A percentile compares a stretch with the other conserved stretches of the same genome.
phyloP scores from a whole-genome alignment of 495 filamentous ascomycete species.

The Tuber calosporum region DNA sequence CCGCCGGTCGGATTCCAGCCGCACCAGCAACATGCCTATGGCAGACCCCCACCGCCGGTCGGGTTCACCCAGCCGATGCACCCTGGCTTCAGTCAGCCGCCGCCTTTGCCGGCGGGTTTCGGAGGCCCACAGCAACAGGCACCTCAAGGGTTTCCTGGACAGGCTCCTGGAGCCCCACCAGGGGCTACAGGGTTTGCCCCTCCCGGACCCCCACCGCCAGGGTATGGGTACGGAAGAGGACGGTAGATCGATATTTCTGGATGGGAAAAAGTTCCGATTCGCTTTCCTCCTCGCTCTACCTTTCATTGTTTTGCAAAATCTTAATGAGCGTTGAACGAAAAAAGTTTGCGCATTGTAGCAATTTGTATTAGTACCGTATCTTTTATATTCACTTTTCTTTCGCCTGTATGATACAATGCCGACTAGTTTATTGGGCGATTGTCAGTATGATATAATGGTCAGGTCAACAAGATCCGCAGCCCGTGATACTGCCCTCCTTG shows the following conservation, averaged over 20 bases:
- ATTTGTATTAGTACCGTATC: not conserved
- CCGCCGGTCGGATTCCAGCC: slow-evolving; percentile 37
- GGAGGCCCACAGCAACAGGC: slow-evolving; percentile 23
- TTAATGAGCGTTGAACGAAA: not conserved
- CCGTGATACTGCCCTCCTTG: not conserved
- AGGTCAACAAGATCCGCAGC: not conserved
- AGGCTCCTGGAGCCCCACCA: slow-evolving; percentile 33
- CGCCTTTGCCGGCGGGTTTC: slow-evolving; percentile 38
- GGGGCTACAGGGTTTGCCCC: slow-evolving; percentile 34
- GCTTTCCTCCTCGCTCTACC: slow-evolving; percentile 7
- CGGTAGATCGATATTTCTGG: slow-evolving; percentile 16
- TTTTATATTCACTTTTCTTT: not conserved
- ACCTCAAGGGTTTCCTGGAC: slow-evolving; percentile 36
- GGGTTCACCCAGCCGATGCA: slow-evolving; percentile 36
- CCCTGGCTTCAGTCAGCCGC: slow-evolving; percentile 31
- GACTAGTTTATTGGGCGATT: not conserved
- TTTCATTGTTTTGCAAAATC: not conserved
- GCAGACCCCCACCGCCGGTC: slow-evolving; percentile 33
- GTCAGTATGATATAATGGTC: not conserved
- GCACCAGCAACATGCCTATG: slow-evolving; percentile 32
- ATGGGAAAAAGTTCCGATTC: slow-evolving; percentile 1
- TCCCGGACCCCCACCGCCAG: slow-evolving; percentile 31
- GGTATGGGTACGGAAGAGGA: slow-evolving; percentile 36
- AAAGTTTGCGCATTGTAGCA: not conserved
- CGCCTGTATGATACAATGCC: not conserved